These are phyloP conservation scores for Acer campestre DNA, from an alignment of 345 rosid genomes.

Conservation along the genomic window DNA sequence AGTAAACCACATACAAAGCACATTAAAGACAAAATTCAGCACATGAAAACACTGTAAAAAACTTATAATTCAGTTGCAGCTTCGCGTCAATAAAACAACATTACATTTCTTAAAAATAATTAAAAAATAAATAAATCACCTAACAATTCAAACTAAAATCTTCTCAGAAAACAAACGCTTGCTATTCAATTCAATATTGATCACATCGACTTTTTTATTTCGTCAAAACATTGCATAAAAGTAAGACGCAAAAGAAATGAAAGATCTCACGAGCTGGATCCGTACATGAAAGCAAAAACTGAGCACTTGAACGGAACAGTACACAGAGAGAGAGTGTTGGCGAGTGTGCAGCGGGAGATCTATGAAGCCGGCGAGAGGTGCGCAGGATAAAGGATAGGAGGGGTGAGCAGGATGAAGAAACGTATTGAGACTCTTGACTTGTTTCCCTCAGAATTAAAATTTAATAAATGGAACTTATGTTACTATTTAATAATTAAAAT, in stretches of 20 bases:
- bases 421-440: not conserved
- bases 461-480: not conserved
- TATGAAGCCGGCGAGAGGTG: constrained; percentile 25
- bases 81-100: not conserved
- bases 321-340: not conserved
- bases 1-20: constrained; percentile 16
- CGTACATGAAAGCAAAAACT: constrained; percentile 9
- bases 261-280: not conserved
- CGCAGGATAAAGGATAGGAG: constrained; percentile 29
- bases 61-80: constrained; percentile 12
- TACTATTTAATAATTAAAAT: not conserved
- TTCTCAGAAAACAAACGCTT: not conserved
- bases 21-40: constrained; percentile 18
- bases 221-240: not conserved
- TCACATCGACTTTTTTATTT: not conserved
- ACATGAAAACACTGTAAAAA: not conserved
- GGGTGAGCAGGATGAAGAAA: constrained; percentile 25
- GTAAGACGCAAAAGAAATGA: not conserved
- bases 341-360: constrained; percentile 19
- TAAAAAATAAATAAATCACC: not conserved
- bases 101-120: not conserved
- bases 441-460: not conserved
- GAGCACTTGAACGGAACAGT: constrained; percentile 2
- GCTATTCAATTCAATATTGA: not conserved
- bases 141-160: not conserved